Conservation (phyloP, 768 basidiomycete genomes). For the Grammothele lineata region DNA sequence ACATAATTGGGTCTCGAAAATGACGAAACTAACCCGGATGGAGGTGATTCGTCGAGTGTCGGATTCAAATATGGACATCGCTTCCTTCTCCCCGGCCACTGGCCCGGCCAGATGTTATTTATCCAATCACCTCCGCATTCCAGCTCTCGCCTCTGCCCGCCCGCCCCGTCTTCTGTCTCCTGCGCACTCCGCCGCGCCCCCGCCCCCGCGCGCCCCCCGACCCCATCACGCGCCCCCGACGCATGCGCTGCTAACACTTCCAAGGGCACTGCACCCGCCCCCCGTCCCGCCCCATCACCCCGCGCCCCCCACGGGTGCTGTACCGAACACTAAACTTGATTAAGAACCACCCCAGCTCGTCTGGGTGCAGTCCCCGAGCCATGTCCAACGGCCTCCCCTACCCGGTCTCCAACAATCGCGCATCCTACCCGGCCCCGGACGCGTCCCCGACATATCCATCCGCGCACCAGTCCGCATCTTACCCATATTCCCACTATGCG, state of each 20-base stretch:
- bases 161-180: conserved; percentile 1
- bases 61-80: conserved; percentile 16
- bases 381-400: conserved; percentile 13
- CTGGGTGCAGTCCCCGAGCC: neutral
- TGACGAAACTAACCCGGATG: conserved; percentile 14
- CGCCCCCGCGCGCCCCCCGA: neutral
- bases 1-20: conserved; percentile 14
- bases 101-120: conserved; percentile 18
- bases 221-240: neutral
- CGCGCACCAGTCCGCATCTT: neutral
- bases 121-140: conserved; percentile 8
- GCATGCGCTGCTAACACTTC: conserved; percentile 1
- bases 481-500: conserved; percentile 7
- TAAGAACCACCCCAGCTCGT: neutral
- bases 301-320: conserved; percentile 5
- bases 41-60: conserved; percentile 13
- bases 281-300: conserved; percentile 6
- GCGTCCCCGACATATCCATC: conserved; percentile 5
- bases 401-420: conserved; percentile 13
- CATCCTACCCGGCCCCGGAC: conserved; percentile 9
- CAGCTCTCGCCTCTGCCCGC: conserved; percentile 8
- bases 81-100: conserved; percentile 16
- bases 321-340: conserved; percentile 8
- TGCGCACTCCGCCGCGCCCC: neutral
- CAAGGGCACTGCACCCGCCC: conserved; percentile 9